Evolutionary conservation across 1,284 basidiomycete genomes (phyloP).

Genomic region (Trichosporon ovoides): DNA sequence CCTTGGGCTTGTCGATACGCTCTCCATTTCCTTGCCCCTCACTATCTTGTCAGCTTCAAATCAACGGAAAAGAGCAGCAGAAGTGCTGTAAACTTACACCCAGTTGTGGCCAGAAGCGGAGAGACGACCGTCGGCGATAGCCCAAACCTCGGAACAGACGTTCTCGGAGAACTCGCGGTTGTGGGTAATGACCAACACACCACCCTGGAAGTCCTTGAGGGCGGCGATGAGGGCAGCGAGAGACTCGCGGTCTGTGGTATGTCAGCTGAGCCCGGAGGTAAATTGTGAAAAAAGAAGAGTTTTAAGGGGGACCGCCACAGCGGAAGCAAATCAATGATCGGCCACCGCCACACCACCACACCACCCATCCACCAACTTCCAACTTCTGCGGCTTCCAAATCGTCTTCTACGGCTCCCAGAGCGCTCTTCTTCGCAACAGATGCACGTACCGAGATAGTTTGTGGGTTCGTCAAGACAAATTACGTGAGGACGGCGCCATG

Average conservation of each 20-base stretch:
- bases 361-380: too few relatives aligned
- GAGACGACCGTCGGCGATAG: slow-evolving; percentile 85
- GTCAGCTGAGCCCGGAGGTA: not conserved
- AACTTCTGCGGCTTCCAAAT: too few relatives aligned
- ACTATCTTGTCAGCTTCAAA: not conserved
- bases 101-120: slow-evolving; percentile 96
- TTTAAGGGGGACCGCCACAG: too few relatives aligned
- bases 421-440: too few relatives aligned
- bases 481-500: slow-evolving; percentile 96
- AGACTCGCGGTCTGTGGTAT: slow-evolving; percentile 75
- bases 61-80: too few relatives aligned
- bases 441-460: slow-evolving; percentile 65
- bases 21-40: slow-evolving; percentile 88
- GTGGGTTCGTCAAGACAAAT: slow-evolving; percentile 93
- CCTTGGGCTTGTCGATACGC: slow-evolving; percentile 86
- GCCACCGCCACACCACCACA: too few relatives aligned
- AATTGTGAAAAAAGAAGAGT: too few relatives aligned
- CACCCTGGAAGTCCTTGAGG: slow-evolving; percentile 92
- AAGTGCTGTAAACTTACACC: slow-evolving; percentile 54
- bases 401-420: too few relatives aligned
- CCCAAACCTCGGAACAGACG: slow-evolving; percentile 60
- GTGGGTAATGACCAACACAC: slow-evolving; percentile 94
- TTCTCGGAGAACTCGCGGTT: slow-evolving; percentile 98
- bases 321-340: too few relatives aligned
- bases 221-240: slow-evolving; percentile 93